Evolutionary conservation across 352 stramenopile species (phyloP), one percentile per base, ranked within the genome.

Genomic region (Halophytophthora batemanensis): DNA sequence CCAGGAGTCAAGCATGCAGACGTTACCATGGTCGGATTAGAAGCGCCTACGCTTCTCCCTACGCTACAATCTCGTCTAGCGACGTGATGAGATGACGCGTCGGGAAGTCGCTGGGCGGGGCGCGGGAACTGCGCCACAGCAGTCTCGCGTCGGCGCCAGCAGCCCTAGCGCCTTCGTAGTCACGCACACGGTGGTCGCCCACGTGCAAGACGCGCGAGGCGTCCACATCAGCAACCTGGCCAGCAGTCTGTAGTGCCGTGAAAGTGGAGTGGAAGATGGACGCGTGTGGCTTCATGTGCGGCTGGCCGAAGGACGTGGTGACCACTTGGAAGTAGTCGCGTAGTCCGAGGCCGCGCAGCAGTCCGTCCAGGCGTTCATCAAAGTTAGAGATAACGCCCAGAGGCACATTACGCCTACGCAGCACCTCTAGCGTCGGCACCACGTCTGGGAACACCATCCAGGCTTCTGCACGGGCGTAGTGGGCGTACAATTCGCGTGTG

Each of bases 351-450:
- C 61, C 69, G 0, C 39, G 38, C 3, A 93, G 53, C 21, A 93
- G 60, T 2, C 38, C 17, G 28, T 69, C 61, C 3, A 93, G 61
- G 2, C 82, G 65, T 53, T 93, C 79, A 52, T 93, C 82, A 59
- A 88, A 90, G 61, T 93, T 87, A 46, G 79, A 93, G 25, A 93
- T 71, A 48, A 90, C 69, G 28, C 70, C 82, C 46, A 90, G 64
- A 4, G 58, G 37, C 1, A 88, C 56, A 1, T 51, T 37, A 6
- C 45, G 31, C 0, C 28, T 10, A 0, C 40, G 25, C 8, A 90
- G 56, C 31, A n/a, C 43, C 23, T 82, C 59, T 15, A 93, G 71
- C 36, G 64, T 55, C 18, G 55, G 61, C 1, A 23, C 40, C 11
- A 70, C 74, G 41, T 93, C 82, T 11, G 68, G 57, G 48, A 77